Evolutionary conservation across 768 basidiomycete species (phyloP), one percentile per base, ranked within the genome.

Genomic region (Rhodocollybia butyracea): DNA sequence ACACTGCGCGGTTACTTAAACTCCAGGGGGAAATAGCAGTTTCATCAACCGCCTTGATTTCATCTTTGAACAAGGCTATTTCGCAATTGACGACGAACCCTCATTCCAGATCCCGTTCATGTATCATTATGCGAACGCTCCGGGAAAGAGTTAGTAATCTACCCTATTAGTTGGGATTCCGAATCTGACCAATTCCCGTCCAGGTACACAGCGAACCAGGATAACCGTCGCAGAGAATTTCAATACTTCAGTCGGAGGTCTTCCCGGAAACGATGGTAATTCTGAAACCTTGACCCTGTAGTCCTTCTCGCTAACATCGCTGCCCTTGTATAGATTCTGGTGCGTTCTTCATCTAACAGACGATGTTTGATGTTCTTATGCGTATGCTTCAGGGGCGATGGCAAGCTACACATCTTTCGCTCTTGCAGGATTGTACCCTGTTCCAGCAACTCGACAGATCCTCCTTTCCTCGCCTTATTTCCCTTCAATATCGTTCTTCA

Each of bases 101-200:
- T 84, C 83, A 3, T 81, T 84, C 61, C 83, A 85, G 59, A 85
- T 86, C 59, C 84, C 84, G 1, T 84, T 77, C 65, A 85, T 85
- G 84, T 85, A 85, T 60, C 84, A 86, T 68, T 86, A 86, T 59
- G 84, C 80, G 1, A 78, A 85, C 63, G 70, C 72, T 3, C 84
- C 85, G 0, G 83, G 82, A 2, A 64, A 79, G 19, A 85, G 82
- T n/a, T n/a, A n/a, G n/a, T n/a, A n/a, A n/a, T n/a, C n/a, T n/a
- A n/a, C n/a, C n/a, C n/a, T n/a, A n/a, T n/a, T n/a, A n/a, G n/a
- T n/a, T n/a, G n/a, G n/a, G n/a, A n/a, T n/a, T n/a, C n/a, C n/a
- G n/a, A n/a, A n/a, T n/a, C n/a, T n/a, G n/a, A n/a, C n/a, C n/a
- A n/a, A n/a, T n/a, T n/a, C n/a, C n/a, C n/a, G n/a, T n/a, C n/a